Evolutionary conservation across 495 filamentous ascomycete genomes (phyloP), one percentile per base, ranked within the genome.

Genomic region (Podospora australis): DNA sequence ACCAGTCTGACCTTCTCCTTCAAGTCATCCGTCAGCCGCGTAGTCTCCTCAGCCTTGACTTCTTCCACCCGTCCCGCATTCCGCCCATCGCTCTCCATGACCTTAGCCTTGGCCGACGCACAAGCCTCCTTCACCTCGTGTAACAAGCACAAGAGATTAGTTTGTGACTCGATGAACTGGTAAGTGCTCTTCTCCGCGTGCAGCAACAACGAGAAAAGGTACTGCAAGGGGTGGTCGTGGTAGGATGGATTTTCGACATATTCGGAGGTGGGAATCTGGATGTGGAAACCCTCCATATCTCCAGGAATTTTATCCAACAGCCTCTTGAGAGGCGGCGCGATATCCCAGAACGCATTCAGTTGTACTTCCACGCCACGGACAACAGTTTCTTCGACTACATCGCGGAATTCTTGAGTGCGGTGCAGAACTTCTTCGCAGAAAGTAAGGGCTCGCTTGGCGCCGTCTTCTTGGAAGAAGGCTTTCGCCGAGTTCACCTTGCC

Each of bases 101-200:
- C 66, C 48, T 73, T 70, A 13, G 72, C 71, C 55, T 70, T 78
- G 49, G 85, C 85, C 39, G 67, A 70, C 59, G 83, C 83, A 5
- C 87, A 79, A 3, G 82, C 84, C 30, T 85, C 87, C 58, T 88
- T 88, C 21, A 96, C 89, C 65, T 96, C 92, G 57, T 98, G 92
- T 56, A 96, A 65, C 19, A 96, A 66, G 54, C 90, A 96, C n/a
- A 97, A 75, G 11, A 96, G 70, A 53, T 98, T 96, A 19, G 79
- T 90, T 73, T 98, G 91, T 3, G 78, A 82, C 70, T 98, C 92
- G 50, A 98, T 96, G 66, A 92, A 96, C 67, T 96, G 91, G 59
- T 95, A 96, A 20, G 86, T 88, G 44, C 81, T 86, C 67, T 88
- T 92, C 64, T 92, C 88, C 4, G 90, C 87, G 57, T 96, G 90